Evolutionary conservation across 139 green algal genomes (phyloP), one percentile per base, ranked within the genome.

Genomic region (Auxenochlorella pyrenoidosa): DNA sequence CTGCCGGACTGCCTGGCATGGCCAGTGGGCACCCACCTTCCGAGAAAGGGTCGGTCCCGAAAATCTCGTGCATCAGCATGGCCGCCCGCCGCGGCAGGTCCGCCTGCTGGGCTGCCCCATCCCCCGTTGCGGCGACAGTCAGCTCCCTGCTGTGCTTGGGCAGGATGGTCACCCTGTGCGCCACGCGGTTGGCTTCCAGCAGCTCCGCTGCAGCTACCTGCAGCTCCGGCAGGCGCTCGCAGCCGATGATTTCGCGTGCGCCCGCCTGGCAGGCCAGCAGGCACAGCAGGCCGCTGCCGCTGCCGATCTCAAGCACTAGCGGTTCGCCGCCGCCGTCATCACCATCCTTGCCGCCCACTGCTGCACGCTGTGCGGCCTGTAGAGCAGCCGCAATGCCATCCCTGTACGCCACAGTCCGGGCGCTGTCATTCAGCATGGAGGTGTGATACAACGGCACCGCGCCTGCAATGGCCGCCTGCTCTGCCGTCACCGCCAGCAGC

Each of bases 231-330:
- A 63, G 18, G 75, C 75, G 75, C 44, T 81, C 75, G 43, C 75
- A 81, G 43, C 75, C 75, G 6, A 81, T n/a, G 75, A 81, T 30
- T 10, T 3, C 13, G 13, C 30, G 13, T 18, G 75, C 75, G 43
- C 75, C 75, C 6, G 75, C 75, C 43, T 81, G 75, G 28, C 75
- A 59, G 30, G 75, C 75, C 43, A 81, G 75, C 75, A 81, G 75
- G 43, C 47, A 59, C 43, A 81, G 75, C 75, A 81, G 75, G 75
- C 75, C 75, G 77, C n/a, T 44, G 77, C 77, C 77, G 51, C 51
- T 83, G 51, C 77, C 77, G 36, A 66, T 83, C 77, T 83, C 77
- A 5, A 66, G 77, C 77, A 83, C 77, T 51, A 68, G 44, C 10
- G 75, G 75, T 12, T 43, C 26, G 21, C 19, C 26, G 43, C 15